Evolutionary conservation across 192 early-diverging fungal species (phyloP).

Genomic region (Thamnidium elegans): DNA sequence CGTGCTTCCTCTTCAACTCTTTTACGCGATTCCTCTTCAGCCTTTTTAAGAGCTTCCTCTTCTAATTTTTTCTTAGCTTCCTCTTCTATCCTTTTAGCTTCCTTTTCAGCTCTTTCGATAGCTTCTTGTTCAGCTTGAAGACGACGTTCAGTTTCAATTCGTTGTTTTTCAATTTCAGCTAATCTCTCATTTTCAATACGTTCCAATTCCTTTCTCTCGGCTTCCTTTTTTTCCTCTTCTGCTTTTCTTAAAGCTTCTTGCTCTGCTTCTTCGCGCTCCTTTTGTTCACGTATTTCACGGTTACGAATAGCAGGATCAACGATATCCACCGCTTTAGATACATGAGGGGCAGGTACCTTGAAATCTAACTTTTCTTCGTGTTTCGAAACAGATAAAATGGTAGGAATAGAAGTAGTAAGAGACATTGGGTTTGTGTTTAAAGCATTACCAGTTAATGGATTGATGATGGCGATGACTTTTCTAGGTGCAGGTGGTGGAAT

Average conservation of each 20-base stretch:
- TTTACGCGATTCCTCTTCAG: background rate
- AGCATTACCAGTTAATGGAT: conserved; percentile 69
- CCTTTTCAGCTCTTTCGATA: background rate
- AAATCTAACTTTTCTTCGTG: conserved; percentile 28
- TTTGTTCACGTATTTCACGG: conserved; percentile 36
- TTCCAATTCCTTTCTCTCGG: conserved; percentile 14
- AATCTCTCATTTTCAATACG: conserved; percentile 9
- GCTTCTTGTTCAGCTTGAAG: background rate
- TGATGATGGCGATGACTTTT: conserved; percentile 68
- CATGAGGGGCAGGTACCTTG: conserved; percentile 13
- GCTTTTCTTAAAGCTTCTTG: conserved; percentile 29
- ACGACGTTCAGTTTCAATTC: conserved; percentile 18
- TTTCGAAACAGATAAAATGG: conserved; percentile 20
- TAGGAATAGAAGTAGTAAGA: conserved; percentile 6
- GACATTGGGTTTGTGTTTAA: conserved; percentile 5
- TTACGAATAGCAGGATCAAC: conserved; percentile 49
- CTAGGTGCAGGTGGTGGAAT: conserved; percentile 36
- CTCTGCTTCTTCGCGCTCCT: conserved; percentile 46
- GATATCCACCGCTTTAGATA: conserved; percentile 35
- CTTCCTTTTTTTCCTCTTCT: conserved; percentile 31
- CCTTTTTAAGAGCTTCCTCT: conserved; percentile 13
- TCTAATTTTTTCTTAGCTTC: background rate
- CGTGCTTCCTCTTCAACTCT: background rate
- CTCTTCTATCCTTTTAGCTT: conserved; percentile 1
- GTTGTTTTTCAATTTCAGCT: conserved; percentile 21